A percentile compares a stretch with the other conserved stretches of the same genome.
Evolutionary conservation across 2,329 filamentous ascomycete genomes (phyloP).

Genomic region (Sporothrix humicola): DNA sequence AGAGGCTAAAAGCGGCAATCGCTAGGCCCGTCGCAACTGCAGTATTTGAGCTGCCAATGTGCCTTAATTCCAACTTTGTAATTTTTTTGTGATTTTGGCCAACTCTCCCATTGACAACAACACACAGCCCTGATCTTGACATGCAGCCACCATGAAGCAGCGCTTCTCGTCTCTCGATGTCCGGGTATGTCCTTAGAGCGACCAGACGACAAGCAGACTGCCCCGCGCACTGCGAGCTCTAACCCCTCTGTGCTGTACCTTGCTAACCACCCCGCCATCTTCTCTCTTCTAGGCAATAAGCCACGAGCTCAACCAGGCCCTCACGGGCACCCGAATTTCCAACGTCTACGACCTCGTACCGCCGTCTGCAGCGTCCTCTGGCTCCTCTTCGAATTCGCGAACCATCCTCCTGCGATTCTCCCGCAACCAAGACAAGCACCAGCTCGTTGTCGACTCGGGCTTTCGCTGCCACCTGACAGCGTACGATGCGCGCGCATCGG

Average conservation of each 20-base stretch:
- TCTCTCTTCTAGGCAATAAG: slow-evolving; percentile 74
- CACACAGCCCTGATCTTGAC: not conserved
- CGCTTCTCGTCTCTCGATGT: slow-evolving; percentile 64
- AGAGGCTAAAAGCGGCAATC: slow-evolving; percentile 16
- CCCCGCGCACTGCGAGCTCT: not conserved
- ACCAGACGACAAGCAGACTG: not conserved
- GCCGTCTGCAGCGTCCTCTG: slow-evolving; percentile 31
- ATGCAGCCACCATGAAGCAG: slow-evolving; percentile 56
- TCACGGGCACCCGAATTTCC: slow-evolving; percentile 79
- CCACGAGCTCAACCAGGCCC: slow-evolving; percentile 80
- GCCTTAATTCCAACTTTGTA: not conserved
- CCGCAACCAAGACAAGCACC: slow-evolving; percentile 85
- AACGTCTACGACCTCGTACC: slow-evolving; percentile 86
- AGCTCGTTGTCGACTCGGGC: slow-evolving; percentile 90
- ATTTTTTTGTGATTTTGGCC: not conserved
- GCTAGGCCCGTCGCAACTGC: slow-evolving; percentile 10
- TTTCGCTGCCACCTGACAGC: slow-evolving; percentile 95
- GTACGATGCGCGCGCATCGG: slow-evolving; percentile 80
- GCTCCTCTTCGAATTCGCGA: slow-evolving; percentile 60
- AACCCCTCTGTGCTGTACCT: not conserved
- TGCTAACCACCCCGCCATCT: slow-evolving; percentile 19
- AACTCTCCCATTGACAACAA: slow-evolving; percentile 6
- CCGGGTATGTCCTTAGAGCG: slow-evolving; percentile 49
- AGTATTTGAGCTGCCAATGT: slow-evolving; percentile 21
- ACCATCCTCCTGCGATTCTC: slow-evolving; percentile 96